Evolutionary conservation across 2,329 filamentous ascomycete species (phyloP).

Genomic region (Fusarium multiceps): DNA sequence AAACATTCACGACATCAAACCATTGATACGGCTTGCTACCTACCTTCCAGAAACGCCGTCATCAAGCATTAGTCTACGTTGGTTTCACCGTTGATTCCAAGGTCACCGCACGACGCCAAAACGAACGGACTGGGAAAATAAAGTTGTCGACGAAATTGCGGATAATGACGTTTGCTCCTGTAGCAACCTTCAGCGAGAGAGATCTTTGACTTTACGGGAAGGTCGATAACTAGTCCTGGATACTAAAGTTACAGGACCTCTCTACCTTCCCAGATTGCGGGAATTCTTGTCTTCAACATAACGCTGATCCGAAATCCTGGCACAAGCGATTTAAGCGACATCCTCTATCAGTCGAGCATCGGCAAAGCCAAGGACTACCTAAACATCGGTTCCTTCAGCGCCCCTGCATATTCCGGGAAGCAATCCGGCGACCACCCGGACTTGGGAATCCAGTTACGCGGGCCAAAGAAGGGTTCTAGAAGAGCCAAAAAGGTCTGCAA

Average conservation of each 20-base stretch:
- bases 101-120: neutral
- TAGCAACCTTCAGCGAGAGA: slow-evolving; percentile 10
- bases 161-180: slow-evolving; percentile 22
- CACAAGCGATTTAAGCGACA: slow-evolving; percentile 17
- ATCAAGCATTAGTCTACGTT: neutral
- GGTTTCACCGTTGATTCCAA: slow-evolving; percentile 14
- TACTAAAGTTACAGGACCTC: slow-evolving; percentile 1
- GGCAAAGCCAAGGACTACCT: slow-evolving; percentile 13
- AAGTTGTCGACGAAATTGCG: slow-evolving; percentile 26
- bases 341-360: slow-evolving; percentile 14
- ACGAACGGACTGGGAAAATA: slow-evolving; percentile 1
- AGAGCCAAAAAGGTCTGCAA: slow-evolving; percentile 36
- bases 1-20: neutral
- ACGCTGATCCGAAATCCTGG: slow-evolving; percentile 14
- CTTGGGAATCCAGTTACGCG: slow-evolving; percentile 45
- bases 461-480: slow-evolving; percentile 48
- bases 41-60: slow-evolving; percentile 15
- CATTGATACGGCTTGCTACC: neutral
- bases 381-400: slow-evolving; percentile 10
- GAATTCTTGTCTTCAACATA: slow-evolving; percentile 21
- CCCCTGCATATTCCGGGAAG: slow-evolving; percentile 41
- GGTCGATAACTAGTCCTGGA: slow-evolving; percentile 3
- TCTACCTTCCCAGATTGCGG: slow-evolving; percentile 11
- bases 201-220: neutral
- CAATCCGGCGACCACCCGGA: slow-evolving; percentile 37